Conservation (phyloP, 441 rosid genomes). For the Theobroma grandiflorum region DNA sequence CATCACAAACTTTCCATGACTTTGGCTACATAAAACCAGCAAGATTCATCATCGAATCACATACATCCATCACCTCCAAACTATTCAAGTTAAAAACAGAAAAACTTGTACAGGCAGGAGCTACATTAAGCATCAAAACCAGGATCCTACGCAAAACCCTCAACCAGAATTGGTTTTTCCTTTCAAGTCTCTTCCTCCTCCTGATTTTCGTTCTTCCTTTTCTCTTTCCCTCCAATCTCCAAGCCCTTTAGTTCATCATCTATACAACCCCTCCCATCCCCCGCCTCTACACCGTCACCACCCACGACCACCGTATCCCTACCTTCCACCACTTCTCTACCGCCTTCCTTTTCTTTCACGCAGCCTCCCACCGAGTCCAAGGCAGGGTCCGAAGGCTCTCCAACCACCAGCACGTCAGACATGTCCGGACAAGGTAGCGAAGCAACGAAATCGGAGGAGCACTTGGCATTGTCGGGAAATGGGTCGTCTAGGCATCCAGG, state of each 20-base stretch:
- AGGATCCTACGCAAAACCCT: slow-evolving; percentile 50
- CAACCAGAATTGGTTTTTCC: slow-evolving; percentile 53
- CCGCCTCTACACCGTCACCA: slow-evolving; percentile 40
- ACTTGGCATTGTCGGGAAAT: slow-evolving; percentile 35
- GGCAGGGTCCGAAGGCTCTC: neutral
- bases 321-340: slow-evolving; percentile 32
- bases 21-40: neutral
- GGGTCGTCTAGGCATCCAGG: slow-evolving; percentile 55
- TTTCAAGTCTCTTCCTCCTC: slow-evolving; percentile 44
- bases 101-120: neutral
- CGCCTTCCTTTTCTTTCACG: slow-evolving; percentile 46
- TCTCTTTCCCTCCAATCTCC: slow-evolving; percentile 42
- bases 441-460: slow-evolving; percentile 35
- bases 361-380: slow-evolving; percentile 38
- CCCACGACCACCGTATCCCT: slow-evolving; percentile 38
- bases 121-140: neutral
- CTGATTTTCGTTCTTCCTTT: slow-evolving; percentile 33
- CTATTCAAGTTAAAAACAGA: neutral
- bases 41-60: neutral
- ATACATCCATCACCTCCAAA: neutral
- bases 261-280: slow-evolving; percentile 42
- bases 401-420: slow-evolving; percentile 6
- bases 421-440: slow-evolving; percentile 23
- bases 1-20: neutral
- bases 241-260: slow-evolving; percentile 53